phyloP scores from a whole-genome alignment of 2,329 filamentous ascomycete genomes.

The Pseudocercospora eumusae region DNA sequence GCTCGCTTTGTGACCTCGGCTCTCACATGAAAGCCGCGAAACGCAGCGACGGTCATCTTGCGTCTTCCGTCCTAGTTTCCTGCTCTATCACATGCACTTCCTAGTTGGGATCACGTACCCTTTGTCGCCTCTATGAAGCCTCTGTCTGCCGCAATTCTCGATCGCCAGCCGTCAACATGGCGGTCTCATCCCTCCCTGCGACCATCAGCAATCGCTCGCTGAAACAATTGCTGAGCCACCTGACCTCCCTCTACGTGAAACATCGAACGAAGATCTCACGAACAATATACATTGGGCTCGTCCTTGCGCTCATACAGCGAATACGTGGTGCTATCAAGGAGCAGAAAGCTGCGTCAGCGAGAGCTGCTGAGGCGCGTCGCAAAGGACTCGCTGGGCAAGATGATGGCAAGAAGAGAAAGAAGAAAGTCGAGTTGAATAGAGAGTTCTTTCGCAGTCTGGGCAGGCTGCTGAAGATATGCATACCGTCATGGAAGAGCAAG shows the following conservation, averaged over 20 bases:
- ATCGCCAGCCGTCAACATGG: slow-evolving; percentile 25
- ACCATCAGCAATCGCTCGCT: slow-evolving; percentile 37
- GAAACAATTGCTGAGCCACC: slow-evolving; percentile 44
- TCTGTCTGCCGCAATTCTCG: not conserved
- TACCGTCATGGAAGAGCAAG: slow-evolving; percentile 86
- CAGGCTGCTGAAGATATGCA: slow-evolving; percentile 77
- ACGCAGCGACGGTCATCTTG: not conserved
- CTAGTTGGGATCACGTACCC: not conserved
- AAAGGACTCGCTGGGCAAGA: slow-evolving; percentile 42
- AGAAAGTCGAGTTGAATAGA: slow-evolving; percentile 88
- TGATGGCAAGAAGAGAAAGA: slow-evolving; percentile 48
- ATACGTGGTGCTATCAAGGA: slow-evolving; percentile 89
- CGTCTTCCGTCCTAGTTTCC: not conserved
- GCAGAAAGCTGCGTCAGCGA: slow-evolving; percentile 79
- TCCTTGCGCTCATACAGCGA: slow-evolving; percentile 78
- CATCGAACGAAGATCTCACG: slow-evolving; percentile 82
- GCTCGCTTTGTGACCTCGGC: slow-evolving; percentile 4
- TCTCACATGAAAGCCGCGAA: slow-evolving; percentile 2
- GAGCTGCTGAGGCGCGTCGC: slow-evolving; percentile 61
- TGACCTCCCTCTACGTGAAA: slow-evolving; percentile 72
- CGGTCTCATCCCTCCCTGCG: slow-evolving; percentile 22
- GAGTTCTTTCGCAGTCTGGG: slow-evolving; percentile 80
- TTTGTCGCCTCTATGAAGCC: not conserved
- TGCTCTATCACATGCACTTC: slow-evolving; percentile 2
- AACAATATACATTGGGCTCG: slow-evolving; percentile 78